A percentile compares a stretch with the other conserved stretches of the same genome.
Evolutionary conservation across 495 filamentous ascomycete genomes (phyloP).

Genomic region (Trypethelium eluteriae): DNA sequence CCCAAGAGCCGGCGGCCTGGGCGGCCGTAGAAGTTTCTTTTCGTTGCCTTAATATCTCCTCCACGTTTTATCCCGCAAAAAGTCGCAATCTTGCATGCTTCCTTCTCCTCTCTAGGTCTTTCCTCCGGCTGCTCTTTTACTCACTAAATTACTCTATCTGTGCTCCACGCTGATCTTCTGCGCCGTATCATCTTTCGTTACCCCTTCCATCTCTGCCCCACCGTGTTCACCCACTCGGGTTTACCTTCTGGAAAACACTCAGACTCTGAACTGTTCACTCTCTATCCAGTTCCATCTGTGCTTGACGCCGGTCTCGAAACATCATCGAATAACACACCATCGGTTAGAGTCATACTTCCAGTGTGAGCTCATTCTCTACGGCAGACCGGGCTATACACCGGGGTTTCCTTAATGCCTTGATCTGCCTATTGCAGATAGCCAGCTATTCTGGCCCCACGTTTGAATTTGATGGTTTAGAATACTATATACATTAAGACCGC

Average conservation of each 20-base stretch:
- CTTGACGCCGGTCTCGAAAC: neutral
- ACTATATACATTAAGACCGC: neutral
- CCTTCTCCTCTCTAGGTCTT: neutral
- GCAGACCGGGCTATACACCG: neutral
- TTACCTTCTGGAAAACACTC: neutral
- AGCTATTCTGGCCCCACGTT: neutral
- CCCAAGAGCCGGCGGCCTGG: neutral
- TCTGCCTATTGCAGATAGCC: neutral
- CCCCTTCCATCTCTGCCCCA: too few species aligned
- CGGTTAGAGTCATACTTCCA: neutral
- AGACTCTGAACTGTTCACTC: neutral
- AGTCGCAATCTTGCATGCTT: neutral
- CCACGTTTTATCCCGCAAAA: conserved; percentile 7
- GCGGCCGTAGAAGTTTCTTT: neutral
- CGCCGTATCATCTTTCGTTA: too few species aligned
- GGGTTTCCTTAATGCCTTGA: neutral
- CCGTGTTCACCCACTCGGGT: too few species aligned
- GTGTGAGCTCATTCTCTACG: neutral
- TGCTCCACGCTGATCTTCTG: neutral
- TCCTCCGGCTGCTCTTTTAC: neutral
- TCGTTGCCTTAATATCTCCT: neutral
- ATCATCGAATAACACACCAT: neutral
- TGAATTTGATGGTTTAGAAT: neutral
- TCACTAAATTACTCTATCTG: neutral
- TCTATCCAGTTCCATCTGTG: neutral